Conservation (phyloP, 1,284 basidiomycete genomes). For the Pulchroboletus neoregius region DNA sequence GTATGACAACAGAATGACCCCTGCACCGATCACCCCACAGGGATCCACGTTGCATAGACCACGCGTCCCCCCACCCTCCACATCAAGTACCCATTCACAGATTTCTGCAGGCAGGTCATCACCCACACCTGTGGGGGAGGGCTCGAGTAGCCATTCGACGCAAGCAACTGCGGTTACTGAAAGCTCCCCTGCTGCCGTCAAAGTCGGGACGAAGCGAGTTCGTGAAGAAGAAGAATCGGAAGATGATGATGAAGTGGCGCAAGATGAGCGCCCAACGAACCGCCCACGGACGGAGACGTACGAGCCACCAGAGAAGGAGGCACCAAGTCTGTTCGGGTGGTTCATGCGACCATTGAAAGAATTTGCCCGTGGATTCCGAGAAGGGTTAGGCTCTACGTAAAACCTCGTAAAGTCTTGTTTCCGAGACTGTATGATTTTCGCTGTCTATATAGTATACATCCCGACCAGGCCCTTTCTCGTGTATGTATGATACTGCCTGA, state of each 20-base stretch:
- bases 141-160: slow-evolving; percentile 38
- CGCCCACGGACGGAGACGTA: slow-evolving; percentile 50
- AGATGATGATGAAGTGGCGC: slow-evolving; percentile 30
- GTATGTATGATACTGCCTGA: slow-evolving; percentile 11
- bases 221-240: slow-evolving; percentile 40
- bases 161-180: slow-evolving; percentile 41
- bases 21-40: slow-evolving; percentile 23
- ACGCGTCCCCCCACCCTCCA: slow-evolving; percentile 20
- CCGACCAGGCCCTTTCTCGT: not conserved
- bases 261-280: slow-evolving; percentile 41
- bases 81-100: slow-evolving; percentile 17
- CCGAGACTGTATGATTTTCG: slow-evolving; percentile 12
- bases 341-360: slow-evolving; percentile 57
- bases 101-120: slow-evolving; percentile 20
- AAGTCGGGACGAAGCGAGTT: slow-evolving; percentile 44
- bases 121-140: slow-evolving; percentile 32
- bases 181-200: slow-evolving; percentile 18
- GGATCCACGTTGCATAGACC: slow-evolving; percentile 15
- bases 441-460: slow-evolving; percentile 2
- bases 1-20: slow-evolving; percentile 14
- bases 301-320: slow-evolving; percentile 40
- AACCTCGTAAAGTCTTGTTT: slow-evolving; percentile 5
- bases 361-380: slow-evolving; percentile 61
- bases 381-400: slow-evolving; percentile 42
- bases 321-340: slow-evolving; percentile 50